Conservation (phyloP, 2,329 filamentous ascomycete species). For the Fusarium multiceps region DNA sequence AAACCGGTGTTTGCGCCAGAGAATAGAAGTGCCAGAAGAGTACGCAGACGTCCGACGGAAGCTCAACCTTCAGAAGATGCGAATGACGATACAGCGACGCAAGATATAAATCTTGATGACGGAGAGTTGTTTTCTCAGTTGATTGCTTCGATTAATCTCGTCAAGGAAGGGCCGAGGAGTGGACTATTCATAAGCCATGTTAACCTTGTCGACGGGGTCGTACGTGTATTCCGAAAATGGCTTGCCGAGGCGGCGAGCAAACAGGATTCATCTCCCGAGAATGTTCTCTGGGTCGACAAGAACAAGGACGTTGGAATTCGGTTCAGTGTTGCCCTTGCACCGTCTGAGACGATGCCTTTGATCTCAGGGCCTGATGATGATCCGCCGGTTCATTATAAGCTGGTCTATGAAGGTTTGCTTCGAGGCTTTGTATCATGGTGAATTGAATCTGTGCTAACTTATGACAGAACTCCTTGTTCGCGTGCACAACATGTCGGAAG, state of each 20-base stretch:
- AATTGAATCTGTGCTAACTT: conserved; percentile 14
- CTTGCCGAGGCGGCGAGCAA: conserved; percentile 58
- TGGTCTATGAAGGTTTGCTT: conserved; percentile 76
- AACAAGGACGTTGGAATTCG: conserved; percentile 73
- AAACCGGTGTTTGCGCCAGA: conserved; percentile 70
- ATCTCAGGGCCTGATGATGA: conserved; percentile 71
- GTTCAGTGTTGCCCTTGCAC: conserved; percentile 64
- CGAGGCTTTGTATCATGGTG: too few relatives aligned
- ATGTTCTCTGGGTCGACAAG: conserved; percentile 76
- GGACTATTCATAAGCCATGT: conserved; percentile 73
- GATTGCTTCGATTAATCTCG: conserved; percentile 74
- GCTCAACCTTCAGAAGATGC: conserved; percentile 14
- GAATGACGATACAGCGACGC: conserved; percentile 61
- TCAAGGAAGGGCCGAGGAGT: conserved; percentile 70
- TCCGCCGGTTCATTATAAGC: conserved; percentile 73
- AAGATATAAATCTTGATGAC: conserved; percentile 73
- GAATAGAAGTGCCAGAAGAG: conserved; percentile 53
- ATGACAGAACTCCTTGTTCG: conserved; percentile 72
- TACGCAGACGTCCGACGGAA: conserved; percentile 18
- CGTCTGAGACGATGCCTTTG: conserved; percentile 61
- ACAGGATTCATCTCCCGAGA: conserved; percentile 12
- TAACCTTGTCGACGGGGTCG: conserved; percentile 73
- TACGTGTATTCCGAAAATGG: conserved; percentile 80
- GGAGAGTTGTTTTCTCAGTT: conserved; percentile 81
- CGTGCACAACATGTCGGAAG: conserved; percentile 71